Base-by-base conservation (phyloP, 768 basidiomycete genomes). In the Tubosaeta sp. region DNA sequence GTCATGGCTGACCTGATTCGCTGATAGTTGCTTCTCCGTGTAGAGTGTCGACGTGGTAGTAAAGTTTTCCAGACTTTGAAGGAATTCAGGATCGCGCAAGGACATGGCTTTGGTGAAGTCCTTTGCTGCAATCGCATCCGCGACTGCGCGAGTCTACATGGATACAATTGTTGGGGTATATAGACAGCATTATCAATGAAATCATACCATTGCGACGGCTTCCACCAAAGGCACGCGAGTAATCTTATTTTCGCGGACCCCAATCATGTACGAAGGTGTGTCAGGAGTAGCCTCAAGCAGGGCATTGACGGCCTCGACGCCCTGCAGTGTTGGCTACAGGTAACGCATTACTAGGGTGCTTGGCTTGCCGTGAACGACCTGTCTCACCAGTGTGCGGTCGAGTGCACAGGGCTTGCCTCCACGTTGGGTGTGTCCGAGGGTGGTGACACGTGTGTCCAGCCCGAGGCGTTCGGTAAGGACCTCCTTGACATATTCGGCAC, bases 211-310 rank as follows among this genome's bases (percentile, higher is more conserved):
- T 41, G 83, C 81, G 16, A 99, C 97, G 48, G 97, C 95, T 54
- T 98, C 90, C 77, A 97, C 80, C 41, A 99, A 74, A 13, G 93
- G 92, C 9, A 95, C 86, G 26, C 92, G 82, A 8, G 80, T 93
- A 59, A 99, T 91, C 74, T 95, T 95, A 75, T 97, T 97, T 73
- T 97, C 95, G 57, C 83, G 81, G 35, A 97, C 78, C 22, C 97
- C 95, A 63, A 99, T 98, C 88, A 99, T 95, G 66, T 95, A 97
- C 0, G 93, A 95, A 5, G 95, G 95, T 0, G 89, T 92, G 17
- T 88, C 82, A 5, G 95, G 92, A 1, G 83, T 88, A 0, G 95
- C 82, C 60, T 87, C 84, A 6, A 98, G 74, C 26, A 98, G 75
- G 2, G 91, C 88, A 48, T 93, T 81, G 45, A 98, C 88, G 2